These are phyloP conservation scores for Xylaria polymorpha DNA, from an alignment of 2,329 filamentous ascomycete genomes.

Conservation along the genomic window DNA sequence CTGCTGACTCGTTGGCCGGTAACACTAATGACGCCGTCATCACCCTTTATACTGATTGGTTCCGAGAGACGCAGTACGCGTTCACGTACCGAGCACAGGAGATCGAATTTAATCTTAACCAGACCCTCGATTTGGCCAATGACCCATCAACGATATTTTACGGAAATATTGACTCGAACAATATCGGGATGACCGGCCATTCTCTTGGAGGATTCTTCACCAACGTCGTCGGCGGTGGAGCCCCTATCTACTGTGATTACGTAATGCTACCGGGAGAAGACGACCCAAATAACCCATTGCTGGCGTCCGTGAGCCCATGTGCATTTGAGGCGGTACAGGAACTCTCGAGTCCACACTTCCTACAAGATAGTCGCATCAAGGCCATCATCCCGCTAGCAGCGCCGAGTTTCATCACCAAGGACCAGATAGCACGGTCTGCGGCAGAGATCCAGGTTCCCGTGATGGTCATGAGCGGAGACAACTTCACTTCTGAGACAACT, in stretches of 20 bases:
- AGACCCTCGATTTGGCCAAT: slow-evolving; percentile 15
- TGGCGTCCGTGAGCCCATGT: background rate
- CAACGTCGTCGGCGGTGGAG: slow-evolving; percentile 35
- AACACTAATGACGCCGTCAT: slow-evolving; percentile 35
- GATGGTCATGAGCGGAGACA: slow-evolving; percentile 38
- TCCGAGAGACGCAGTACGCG: slow-evolving; percentile 35
- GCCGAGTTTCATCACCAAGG: slow-evolving; percentile 33
- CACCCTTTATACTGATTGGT: slow-evolving; percentile 34
- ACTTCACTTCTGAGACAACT: slow-evolving; percentile 35
- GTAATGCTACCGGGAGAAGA: slow-evolving; percentile 12
- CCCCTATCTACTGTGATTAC: slow-evolving; percentile 35
- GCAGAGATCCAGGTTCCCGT: slow-evolving; percentile 32
- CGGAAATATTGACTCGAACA: slow-evolving; percentile 23
- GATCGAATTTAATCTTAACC: slow-evolving; percentile 33
- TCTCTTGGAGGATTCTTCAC: slow-evolving; percentile 36
- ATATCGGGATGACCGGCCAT: slow-evolving; percentile 36
- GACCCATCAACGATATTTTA: background rate
- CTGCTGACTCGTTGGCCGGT: slow-evolving; percentile 20
- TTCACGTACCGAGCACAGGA: slow-evolving; percentile 37
- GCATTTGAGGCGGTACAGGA: slow-evolving; percentile 24
- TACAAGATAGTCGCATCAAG: slow-evolving; percentile 36
- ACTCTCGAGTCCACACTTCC: slow-evolving; percentile 23
- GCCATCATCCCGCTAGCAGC: slow-evolving; percentile 36
- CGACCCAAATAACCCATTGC: background rate
- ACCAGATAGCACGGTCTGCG: slow-evolving; percentile 35